Percentiles rank a stretch among this genome's conserved stretches.
Conservation (phyloP, 768 basidiomycete species). For the Neoboletus brunneissimus region DNA sequence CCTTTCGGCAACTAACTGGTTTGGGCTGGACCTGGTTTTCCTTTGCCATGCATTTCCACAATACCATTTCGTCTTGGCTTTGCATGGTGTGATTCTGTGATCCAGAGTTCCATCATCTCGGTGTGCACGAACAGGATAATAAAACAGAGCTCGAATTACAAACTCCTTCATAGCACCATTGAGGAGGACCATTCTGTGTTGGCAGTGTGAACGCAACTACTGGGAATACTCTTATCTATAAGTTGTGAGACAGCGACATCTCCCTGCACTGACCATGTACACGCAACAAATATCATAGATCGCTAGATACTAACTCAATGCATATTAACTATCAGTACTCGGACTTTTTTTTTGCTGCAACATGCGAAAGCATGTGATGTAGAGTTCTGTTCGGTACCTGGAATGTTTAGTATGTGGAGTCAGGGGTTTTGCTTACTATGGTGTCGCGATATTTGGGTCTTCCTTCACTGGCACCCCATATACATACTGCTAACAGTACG, state of each 20-base stretch:
- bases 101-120: neutral
- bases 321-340: too few species aligned
- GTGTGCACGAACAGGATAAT: neutral
- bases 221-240: neutral
- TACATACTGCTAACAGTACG: neutral
- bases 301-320: too few species aligned
- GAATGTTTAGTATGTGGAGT: too few species aligned
- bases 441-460: neutral
- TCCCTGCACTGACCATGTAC: neutral
- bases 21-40: neutral
- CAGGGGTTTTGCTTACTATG: constrained; percentile 6
- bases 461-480: neutral
- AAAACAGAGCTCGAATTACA: neutral
- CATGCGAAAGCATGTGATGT: too few species aligned
- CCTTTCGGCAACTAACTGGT: too few species aligned
- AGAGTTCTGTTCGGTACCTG: too few species aligned
- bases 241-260: neutral
- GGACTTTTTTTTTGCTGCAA: too few species aligned
- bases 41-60: neutral
- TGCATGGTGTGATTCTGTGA: too few species aligned
- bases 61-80: too few species aligned
- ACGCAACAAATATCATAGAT: too few species aligned
- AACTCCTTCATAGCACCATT: neutral
- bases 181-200: neutral
- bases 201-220: neutral